Evolutionary conservation across 352 stramenopile genomes (phyloP), one percentile per base, ranked within the genome.

Genomic region (Phytophthora sp.): DNA sequence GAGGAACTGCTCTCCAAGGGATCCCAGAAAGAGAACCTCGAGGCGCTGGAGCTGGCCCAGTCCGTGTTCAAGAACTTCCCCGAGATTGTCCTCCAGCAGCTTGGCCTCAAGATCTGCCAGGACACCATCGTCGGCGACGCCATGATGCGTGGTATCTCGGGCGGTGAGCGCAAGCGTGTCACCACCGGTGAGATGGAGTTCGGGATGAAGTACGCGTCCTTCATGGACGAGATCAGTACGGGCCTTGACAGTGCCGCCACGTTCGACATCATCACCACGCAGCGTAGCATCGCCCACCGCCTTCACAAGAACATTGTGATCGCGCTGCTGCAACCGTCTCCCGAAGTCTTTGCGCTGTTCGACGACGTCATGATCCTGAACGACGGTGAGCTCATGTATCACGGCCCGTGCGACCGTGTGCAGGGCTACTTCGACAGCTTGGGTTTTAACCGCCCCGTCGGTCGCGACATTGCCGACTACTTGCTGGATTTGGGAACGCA

Each of bases 171-270:
- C n/a, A n/a, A n/a, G n/a, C n/a, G n/a, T n/a, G n/a, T n/a, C n/a
- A n/a, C n/a, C n/a, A n/a, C n/a, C n/a, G n/a, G n/a, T n/a, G n/a
- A n/a, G n/a, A n/a, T n/a, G n/a, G n/a, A n/a, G n/a, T n/a, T 91
- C 48, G 71, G 73, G 32, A 66, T 74, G 39, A 76, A 81, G 56
- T 81, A 77, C 46, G 76, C 96, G 27, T 57, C 82, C 11, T 84
- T 92, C 43, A 82, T 84, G 61, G 92, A 98, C 67, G 85, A 96
- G 75, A 96, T 98, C 62, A 94, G 79, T 59, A 98, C 91, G n/a
- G 44, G 62, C 74, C 50, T 49, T 17, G 46, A 63, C 41, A 66
- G 62, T 49, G 44, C 62, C 27, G 61, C 87, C 42, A 87, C 81
- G 4, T 70, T 84, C 37, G 69, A 85, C 20, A 77, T 78, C 37